Percentiles rank a stretch among this genome's conserved stretches.
phyloP scores from a whole-genome alignment of 805 yeast species.

The Candida methanosorbosa region DNA sequence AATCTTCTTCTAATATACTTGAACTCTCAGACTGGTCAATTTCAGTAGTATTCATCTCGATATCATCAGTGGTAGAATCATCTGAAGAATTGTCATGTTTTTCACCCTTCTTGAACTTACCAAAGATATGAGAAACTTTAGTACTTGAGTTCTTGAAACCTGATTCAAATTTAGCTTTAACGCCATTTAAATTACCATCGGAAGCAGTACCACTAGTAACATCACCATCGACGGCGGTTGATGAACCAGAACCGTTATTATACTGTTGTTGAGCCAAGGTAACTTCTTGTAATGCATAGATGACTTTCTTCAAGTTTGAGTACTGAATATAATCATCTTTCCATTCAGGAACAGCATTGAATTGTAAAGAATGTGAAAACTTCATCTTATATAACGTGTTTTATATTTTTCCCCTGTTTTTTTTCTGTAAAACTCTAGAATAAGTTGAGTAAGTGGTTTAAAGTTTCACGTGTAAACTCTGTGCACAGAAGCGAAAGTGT shows the following conservation, averaged over 20 bases:
- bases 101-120: not conserved
- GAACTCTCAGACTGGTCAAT: slow-evolving; percentile 6
- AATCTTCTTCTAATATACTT: slow-evolving; percentile 1
- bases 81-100: too few relatives aligned
- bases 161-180: not conserved
- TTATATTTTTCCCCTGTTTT: too few relatives aligned
- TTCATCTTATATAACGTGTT: slow-evolving; percentile 33
- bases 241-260: slow-evolving; percentile 1
- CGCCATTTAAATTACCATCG: slow-evolving; percentile 1
- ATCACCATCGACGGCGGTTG: not conserved
- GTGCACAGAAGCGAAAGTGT: too few relatives aligned
- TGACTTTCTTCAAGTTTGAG: slow-evolving; percentile 43
- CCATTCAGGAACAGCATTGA: slow-evolving; percentile 50
- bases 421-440: too few relatives aligned
- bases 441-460: too few relatives aligned
- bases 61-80: not conserved
- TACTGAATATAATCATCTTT: slow-evolving; percentile 36
- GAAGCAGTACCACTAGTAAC: not conserved
- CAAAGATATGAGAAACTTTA: not conserved
- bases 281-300: slow-evolving; percentile 43
- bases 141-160: not conserved
- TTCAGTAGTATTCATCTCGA: slow-evolving; percentile 10
- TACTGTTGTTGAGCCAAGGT: slow-evolving; percentile 4
- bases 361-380: slow-evolving; percentile 40
- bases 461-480: too few relatives aligned